Base-by-base conservation (phyloP, 352 stramenopile genomes). In the Globisporangium spiculum region DNA sequence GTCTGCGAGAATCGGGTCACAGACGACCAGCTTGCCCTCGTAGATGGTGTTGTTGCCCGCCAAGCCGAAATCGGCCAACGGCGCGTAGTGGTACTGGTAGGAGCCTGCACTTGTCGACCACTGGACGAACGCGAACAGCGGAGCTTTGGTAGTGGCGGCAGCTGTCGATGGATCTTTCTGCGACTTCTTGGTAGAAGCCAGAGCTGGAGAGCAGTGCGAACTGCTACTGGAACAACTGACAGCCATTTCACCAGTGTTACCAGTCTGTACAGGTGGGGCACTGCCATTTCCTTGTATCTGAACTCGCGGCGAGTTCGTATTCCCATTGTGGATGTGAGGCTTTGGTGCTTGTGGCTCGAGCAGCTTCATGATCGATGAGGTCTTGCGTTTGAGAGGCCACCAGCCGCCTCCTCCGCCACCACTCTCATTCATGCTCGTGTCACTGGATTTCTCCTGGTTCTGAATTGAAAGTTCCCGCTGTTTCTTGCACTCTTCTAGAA, bases 111-210 rank as follows among this genome's bases (percentile, higher is more conserved):
- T 77, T 8, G 78, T 84, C 1, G 82, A 75, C 77, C 83, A 93
- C 52, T 91, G 83, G 3, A 92, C 79, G 34, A 93, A 92, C 9
- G 82, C 83, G 58, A 92, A 84, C 18, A 91, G 63, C 3, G 86
- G 82, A 0, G 59, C 20, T 20, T 63, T 63, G 8, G 6, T 22
- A 18, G 7, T 14, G 2, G 24, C 36, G 10, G 16, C 27, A 16
- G 4, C 9, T 12, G n/a, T 4, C 54, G 16, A 16, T 4, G 6
- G 59, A 1, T 55, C 53, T 20, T 60, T 10, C n/a, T 36, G 41
- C 5, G 36, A 2, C 32, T 20, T 60, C 27, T 20, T 41, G 6
- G 46, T 20, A 16, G 12, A 36, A 20, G 22, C n/a, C 3, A 58
- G 24, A 7, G 7, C 12, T 16, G 53, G 53, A 20, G 14, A 59